These are phyloP conservation scores for Amaranthus tricolor DNA, from an alignment of 179 eudicot genomes.

Conservation along the genomic window DNA sequence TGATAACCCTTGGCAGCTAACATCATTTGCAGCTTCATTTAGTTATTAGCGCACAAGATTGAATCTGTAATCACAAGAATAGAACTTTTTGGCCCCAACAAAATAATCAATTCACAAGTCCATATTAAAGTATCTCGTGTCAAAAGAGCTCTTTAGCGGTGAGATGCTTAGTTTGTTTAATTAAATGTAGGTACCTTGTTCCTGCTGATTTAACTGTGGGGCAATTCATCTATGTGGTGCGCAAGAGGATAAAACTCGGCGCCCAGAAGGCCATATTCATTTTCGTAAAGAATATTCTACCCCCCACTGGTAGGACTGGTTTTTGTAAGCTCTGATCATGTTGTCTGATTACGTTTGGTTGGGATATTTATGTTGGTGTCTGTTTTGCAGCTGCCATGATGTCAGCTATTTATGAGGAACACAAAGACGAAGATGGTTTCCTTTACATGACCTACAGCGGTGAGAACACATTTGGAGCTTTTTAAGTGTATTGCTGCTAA, in stretches of 20 bases:
- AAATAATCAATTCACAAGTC: not conserved
- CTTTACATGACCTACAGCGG: conserved; percentile 54
- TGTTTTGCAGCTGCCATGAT: conserved; percentile 35
- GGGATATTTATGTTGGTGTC: not conserved
- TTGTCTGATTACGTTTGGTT: not conserved
- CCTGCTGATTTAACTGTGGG: conserved; percentile 50
- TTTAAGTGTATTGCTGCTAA: conserved; percentile 7
- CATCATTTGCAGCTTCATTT: not conserved
- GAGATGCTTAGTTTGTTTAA: not conserved
- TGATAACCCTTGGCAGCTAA: not conserved
- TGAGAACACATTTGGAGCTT: conserved; percentile 39
- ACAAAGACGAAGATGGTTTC: conserved; percentile 44
- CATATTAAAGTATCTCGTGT: not conserved
- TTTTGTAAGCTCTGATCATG: too few species aligned
- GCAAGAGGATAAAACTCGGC: conserved; percentile 44
- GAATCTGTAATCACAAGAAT: too few species aligned
- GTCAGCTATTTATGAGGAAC: conserved; percentile 40
- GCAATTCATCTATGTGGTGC: conserved; percentile 48
- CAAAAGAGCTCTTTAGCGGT: not conserved
- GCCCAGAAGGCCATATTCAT: conserved; percentile 48
- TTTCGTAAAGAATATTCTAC: conserved; percentile 46
- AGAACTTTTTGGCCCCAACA: too few species aligned
- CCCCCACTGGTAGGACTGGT: conserved; percentile 40
- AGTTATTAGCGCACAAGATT: too few species aligned
- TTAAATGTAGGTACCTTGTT: conserved; percentile 42